A percentile compares a stretch with the other conserved stretches of the same genome.
These are phyloP conservation scores for Rosa persica DNA, from an alignment of 306 rosid species.

Conservation along the genomic window DNA sequence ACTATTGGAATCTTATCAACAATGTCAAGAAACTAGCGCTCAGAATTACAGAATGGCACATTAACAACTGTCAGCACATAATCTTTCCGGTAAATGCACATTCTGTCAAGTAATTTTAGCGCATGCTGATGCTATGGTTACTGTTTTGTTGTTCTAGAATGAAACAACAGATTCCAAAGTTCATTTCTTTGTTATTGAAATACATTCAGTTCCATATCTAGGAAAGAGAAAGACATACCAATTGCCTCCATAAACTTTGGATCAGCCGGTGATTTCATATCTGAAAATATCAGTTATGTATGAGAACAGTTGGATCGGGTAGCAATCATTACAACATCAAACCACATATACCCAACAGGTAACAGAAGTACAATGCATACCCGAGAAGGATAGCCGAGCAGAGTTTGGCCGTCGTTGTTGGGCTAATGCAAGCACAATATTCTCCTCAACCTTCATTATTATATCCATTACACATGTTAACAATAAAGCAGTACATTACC, in stretches of 20 bases:
- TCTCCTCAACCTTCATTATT: slow-evolving; percentile 73
- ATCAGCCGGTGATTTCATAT: slow-evolving; percentile 81
- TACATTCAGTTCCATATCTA: neutral
- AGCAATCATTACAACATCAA: neutral
- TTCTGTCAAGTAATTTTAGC: neutral
- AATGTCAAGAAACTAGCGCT: neutral
- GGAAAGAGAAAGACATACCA: slow-evolving; percentile 47
- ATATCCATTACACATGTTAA: slow-evolving; percentile 19
- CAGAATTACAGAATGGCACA: neutral
- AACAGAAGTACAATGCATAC: slow-evolving; percentile 34
- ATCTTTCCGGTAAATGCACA: neutral
- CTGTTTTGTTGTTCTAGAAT: slow-evolving; percentile 15
- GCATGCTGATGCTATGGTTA: slow-evolving; percentile 16
- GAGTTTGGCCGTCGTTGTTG: slow-evolving; percentile 86
- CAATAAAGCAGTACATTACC: slow-evolving; percentile 6
- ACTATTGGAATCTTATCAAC: neutral
- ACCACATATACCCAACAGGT: neutral
- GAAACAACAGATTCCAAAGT: slow-evolving; percentile 14
- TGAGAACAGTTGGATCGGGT: neutral
- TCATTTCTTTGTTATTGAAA: neutral
- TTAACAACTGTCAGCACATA: neutral
- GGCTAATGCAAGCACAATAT: slow-evolving; percentile 78
- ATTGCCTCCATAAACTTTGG: slow-evolving; percentile 94
- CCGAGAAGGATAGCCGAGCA: slow-evolving; percentile 63
- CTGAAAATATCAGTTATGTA: slow-evolving; percentile 41